A percentile compares a stretch with the other conserved stretches of the same genome.
Conservation (phyloP, 495 filamentous ascomycete species). For the Penicillium lagena region DNA sequence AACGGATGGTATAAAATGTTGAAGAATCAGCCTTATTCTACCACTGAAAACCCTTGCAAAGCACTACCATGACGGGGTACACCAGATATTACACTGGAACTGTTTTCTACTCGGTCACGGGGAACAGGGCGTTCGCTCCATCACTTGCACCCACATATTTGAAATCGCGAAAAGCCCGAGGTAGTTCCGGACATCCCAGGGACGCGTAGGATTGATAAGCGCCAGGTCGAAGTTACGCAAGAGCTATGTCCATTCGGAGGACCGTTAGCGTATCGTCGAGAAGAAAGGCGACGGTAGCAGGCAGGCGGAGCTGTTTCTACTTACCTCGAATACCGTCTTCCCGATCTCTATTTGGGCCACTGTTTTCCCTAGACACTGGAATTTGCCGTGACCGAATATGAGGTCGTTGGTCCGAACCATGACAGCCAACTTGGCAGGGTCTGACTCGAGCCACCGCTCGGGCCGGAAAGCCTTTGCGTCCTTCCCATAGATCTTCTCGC, state of each 20-base stretch:
- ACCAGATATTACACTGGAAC: too few species aligned
- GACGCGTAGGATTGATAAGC: slow-evolving; percentile 39
- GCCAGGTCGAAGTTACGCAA: slow-evolving; percentile 50
- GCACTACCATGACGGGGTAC: too few species aligned
- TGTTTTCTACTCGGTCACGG: neutral
- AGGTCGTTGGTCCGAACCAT: slow-evolving; percentile 48
- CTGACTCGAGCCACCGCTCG: slow-evolving; percentile 59
- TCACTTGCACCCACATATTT: slow-evolving; percentile 22
- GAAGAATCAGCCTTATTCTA: too few species aligned
- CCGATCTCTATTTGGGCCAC: slow-evolving; percentile 39
- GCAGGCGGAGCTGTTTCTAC: neutral
- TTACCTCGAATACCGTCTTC: slow-evolving; percentile 52
- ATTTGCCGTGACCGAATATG: slow-evolving; percentile 29
- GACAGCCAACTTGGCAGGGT: slow-evolving; percentile 28
- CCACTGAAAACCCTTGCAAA: too few species aligned
- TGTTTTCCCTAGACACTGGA: slow-evolving; percentile 27
- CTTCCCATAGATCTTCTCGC: slow-evolving; percentile 48
- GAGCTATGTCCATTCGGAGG: slow-evolving; percentile 27
- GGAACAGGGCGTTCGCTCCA: slow-evolving; percentile 3
- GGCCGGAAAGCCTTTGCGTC: slow-evolving; percentile 57
- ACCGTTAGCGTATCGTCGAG: slow-evolving; percentile 1
- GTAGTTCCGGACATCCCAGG: slow-evolving; percentile 25
- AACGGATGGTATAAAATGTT: too few species aligned
- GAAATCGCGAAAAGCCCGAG: slow-evolving; percentile 20
- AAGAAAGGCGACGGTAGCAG: slow-evolving; percentile 2